phyloP scores from a whole-genome alignment of 2,329 filamentous ascomycete genomes.

The Curvularia sp. region DNA sequence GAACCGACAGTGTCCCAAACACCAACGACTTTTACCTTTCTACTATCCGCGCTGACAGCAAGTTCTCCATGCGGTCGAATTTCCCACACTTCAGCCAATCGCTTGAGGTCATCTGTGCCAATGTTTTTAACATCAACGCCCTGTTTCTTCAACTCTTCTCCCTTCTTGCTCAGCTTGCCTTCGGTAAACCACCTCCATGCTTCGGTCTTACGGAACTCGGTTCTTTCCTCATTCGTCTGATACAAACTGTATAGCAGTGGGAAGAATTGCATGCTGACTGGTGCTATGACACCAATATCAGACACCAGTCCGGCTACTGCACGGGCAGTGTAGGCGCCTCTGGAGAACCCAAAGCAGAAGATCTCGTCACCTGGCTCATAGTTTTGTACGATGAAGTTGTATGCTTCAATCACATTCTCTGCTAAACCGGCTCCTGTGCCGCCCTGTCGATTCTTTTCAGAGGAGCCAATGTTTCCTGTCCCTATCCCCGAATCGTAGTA shows the following conservation, averaged over 20 bases:
- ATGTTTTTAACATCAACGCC: constrained; percentile 19
- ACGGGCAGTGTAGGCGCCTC: constrained; percentile 56
- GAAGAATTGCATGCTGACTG: constrained; percentile 53
- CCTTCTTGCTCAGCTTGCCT: constrained; percentile 43
- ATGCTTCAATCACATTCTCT: constrained; percentile 58
- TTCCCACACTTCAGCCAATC: constrained; percentile 42
- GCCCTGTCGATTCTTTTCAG: constrained; percentile 44
- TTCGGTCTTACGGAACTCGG: constrained; percentile 35
- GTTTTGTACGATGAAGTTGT: constrained; percentile 60
- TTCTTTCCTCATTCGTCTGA: constrained; percentile 37
- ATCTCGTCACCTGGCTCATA: constrained; percentile 58
- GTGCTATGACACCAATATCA: constrained; percentile 57
- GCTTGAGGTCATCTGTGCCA: constrained; percentile 30
- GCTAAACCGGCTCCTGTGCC: constrained; percentile 54
- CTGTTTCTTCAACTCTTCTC: constrained; percentile 23
- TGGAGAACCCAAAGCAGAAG: constrained; percentile 57
- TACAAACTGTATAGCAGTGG: constrained; percentile 53
- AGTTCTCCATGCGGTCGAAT: constrained; percentile 42
- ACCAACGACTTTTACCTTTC: constrained; percentile 52
- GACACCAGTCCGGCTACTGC: constrained; percentile 54
- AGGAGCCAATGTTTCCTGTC: constrained; percentile 39
- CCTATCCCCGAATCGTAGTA: constrained; percentile 49
- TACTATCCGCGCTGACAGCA: constrained; percentile 30
- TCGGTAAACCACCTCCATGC: constrained; percentile 44
- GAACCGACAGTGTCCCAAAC: constrained; percentile 59